Evolutionary conservation across 306 rosid genomes (phyloP), one percentile per base, ranked within the genome.

Genomic region (Macrotyloma uniflorum): DNA sequence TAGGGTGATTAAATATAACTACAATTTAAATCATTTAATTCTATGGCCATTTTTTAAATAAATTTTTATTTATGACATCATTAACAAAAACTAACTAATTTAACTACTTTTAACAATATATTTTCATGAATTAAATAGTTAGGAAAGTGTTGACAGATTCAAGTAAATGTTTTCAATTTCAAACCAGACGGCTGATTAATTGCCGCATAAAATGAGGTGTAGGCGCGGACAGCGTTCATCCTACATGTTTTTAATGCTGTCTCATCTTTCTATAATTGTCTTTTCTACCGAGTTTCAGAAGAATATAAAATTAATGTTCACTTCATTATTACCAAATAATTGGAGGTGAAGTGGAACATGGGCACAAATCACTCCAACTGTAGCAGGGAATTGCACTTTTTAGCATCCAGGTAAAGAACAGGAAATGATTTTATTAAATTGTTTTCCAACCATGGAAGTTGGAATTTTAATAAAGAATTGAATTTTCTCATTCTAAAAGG

Each of bases 171-270:
- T 32, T 67, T 67, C 26, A 69, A 69, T 16, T 46, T 16, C 42
- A 28, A 8, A 15, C 59, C 14, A 8, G 42, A 8, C 47, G n/a
- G 18, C 40, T 69, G 23, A 16, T 12, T 26, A 28, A 46, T 26
- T 24, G 23, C 16, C 43, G 26, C 20, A 72, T 18, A 19, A 64
- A 64, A 53, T 35, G 32, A 72, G 23, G 23, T 20, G 67, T 16
- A 55, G 38, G n/a, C 24, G 36, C 51, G 11, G 50, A 9, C 13
- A 55, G 38, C 11, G 3, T 38, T 35, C 22, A 53, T 20, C 67
- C 77, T 20, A 72, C 36, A 53, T 33, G 50, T 50, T 72, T 51
- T 63, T 65, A 63, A 80, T 26, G 35, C 9, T 72, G 76, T 54
- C 64, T 26, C 20, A 45, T 47, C 23, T 63, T 51, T 71, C 55